phyloP scores from a whole-genome alignment of 768 basidiomycete species.

The Podaxis carcinomalis region DNA sequence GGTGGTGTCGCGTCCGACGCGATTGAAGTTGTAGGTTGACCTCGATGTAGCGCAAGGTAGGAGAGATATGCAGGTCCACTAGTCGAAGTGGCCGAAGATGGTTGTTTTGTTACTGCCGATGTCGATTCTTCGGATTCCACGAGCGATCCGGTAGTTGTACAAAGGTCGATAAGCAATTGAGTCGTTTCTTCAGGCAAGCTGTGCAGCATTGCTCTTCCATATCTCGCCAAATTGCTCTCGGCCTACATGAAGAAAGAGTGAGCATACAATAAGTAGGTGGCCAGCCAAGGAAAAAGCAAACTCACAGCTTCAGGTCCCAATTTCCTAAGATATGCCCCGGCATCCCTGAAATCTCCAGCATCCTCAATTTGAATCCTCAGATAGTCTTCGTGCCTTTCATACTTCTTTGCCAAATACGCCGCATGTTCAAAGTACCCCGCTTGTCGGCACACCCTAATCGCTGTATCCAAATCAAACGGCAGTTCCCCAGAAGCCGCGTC shows the following conservation, averaged over 20 bases:
- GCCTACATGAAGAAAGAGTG: conserved; percentile 42
- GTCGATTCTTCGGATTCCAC: conserved; percentile 35
- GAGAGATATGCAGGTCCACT: background rate
- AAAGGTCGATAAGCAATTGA: conserved; percentile 85
- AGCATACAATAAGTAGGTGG: background rate
- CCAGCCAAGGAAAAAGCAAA: background rate
- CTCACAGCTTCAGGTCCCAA: conserved; percentile 78
- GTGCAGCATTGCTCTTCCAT: conserved; percentile 82
- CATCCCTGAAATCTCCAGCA: conserved; percentile 75
- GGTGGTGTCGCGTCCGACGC: conserved; percentile 37
- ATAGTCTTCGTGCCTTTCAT: conserved; percentile 89
- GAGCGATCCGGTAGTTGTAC: conserved; percentile 61
- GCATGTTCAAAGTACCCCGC: conserved; percentile 97
- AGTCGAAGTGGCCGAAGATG: background rate
- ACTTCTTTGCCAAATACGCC: conserved; percentile 88
- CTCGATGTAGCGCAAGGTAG: background rate
- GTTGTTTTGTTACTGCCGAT: conserved; percentile 20
- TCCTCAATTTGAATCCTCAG: conserved; percentile 94
- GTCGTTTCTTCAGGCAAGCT: conserved; percentile 88
- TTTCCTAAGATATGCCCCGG: conserved; percentile 72
- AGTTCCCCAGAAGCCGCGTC: conserved; percentile 55
- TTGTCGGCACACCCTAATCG: conserved; percentile 93
- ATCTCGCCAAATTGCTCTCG: conserved; percentile 80
- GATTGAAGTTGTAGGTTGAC: conserved; percentile 26
- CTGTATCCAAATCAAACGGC: conserved; percentile 96